A percentile compares a stretch with the other conserved stretches of the same genome.
Evolutionary conservation across 305 asterid genomes (phyloP).

Genomic region (Fraxinus ornus): DNA sequence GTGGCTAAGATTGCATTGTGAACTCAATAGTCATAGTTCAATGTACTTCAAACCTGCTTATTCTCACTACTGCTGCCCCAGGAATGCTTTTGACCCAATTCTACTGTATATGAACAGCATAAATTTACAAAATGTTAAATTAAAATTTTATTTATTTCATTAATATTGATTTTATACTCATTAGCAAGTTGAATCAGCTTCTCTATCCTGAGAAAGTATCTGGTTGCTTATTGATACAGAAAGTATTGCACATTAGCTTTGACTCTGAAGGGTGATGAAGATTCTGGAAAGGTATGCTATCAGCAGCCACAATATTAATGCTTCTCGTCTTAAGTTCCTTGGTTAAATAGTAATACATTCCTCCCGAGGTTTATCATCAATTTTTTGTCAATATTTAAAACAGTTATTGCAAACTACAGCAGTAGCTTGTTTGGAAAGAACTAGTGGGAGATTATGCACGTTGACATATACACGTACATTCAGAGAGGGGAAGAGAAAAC

Average conservation of each 20-base stretch:
- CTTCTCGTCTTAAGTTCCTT: neutral
- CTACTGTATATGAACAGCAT: neutral
- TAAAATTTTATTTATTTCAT: neutral
- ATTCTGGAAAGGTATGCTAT: conserved; percentile 54
- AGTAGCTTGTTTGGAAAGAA: neutral
- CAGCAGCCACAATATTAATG: conserved; percentile 17
- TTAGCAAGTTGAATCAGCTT: conserved; percentile 14
- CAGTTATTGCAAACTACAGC: neutral
- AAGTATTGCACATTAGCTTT: conserved; percentile 75
- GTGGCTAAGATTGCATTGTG: conserved; percentile 10
- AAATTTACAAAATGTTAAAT: neutral
- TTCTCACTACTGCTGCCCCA: neutral
- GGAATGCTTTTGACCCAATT: neutral
- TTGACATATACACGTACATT: neutral
- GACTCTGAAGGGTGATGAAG: conserved; percentile 40
- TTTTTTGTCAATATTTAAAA: neutral
- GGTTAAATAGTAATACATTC: neutral
- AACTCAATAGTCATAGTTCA: neutral
- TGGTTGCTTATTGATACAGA: conserved; percentile 41
- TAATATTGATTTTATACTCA: neutral
- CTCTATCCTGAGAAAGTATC: neutral
- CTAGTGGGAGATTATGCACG: neutral
- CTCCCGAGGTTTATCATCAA: neutral
- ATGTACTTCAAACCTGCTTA: conserved; percentile 2
- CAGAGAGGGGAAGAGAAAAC: neutral